A percentile compares a stretch with the other conserved stretches of the same genome.
Evolutionary conservation across 2,329 filamentous ascomycete species (phyloP).

Genomic region (Pezicula neosporulosa): DNA sequence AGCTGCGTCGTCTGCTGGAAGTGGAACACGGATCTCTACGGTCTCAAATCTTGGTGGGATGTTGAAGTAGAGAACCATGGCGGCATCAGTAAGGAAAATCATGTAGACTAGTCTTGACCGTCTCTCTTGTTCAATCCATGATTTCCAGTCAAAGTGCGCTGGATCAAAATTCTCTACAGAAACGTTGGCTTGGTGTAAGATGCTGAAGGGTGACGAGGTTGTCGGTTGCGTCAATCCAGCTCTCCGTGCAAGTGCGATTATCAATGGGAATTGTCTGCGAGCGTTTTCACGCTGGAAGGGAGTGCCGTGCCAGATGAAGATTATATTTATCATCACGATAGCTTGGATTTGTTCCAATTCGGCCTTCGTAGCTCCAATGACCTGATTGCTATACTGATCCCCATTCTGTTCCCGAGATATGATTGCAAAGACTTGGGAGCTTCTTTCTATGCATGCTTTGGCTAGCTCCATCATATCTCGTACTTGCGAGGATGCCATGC

Average conservation of each 20-base stretch:
- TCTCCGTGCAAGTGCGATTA: conserved; percentile 55
- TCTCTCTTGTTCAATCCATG: conserved; percentile 70
- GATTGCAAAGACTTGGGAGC: conserved; percentile 46
- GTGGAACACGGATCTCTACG: conserved; percentile 61
- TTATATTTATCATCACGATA: conserved; percentile 55
- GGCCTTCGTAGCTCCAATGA: conserved; percentile 31
- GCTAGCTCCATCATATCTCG: conserved; percentile 66
- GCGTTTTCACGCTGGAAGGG: conserved; percentile 60
- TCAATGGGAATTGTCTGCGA: conserved; percentile 52
- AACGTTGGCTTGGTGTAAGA: conserved; percentile 56
- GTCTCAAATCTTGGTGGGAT: conserved; percentile 57
- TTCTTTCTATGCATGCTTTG: conserved; percentile 54
- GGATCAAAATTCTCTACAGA: conserved; percentile 41
- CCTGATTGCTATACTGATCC: conserved; percentile 34
- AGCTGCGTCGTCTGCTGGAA: conserved; percentile 69
- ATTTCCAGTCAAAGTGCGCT: conserved; percentile 58
- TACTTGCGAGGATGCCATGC: conserved; percentile 55
- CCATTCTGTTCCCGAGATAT: conserved; percentile 36
- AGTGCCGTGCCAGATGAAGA: conserved; percentile 70
- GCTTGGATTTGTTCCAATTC: conserved; percentile 67
- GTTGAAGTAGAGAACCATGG: conserved; percentile 71
- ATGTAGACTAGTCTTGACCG: conserved; percentile 62
- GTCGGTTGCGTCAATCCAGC: conserved; percentile 54
- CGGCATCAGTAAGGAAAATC: conserved; percentile 61
- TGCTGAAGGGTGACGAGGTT: conserved; percentile 48